These are phyloP conservation scores for Poronia punctata DNA, from an alignment of 495 filamentous ascomycete species.

Conservation along the genomic window DNA sequence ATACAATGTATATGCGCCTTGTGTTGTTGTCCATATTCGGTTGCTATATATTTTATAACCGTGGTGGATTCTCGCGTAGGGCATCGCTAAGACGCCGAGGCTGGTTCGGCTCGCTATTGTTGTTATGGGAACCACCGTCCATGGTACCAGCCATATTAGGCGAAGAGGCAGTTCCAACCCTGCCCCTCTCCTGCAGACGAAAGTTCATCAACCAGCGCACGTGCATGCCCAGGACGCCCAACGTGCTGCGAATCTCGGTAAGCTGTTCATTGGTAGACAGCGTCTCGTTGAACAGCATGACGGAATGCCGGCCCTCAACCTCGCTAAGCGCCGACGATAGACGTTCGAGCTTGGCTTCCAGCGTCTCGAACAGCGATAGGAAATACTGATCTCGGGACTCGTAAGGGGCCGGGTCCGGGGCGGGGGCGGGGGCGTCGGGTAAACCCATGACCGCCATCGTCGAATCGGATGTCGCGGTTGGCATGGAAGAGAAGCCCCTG, in stretches of 20 bases:
- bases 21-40: too few species aligned
- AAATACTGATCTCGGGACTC: constrained; percentile 34
- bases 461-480: constrained; percentile 11
- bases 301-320: constrained; percentile 39
- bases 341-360: constrained; percentile 40
- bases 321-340: constrained; percentile 37
- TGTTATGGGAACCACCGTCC: constrained; percentile 10
- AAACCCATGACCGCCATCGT: constrained; percentile 15
- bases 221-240: constrained; percentile 47
- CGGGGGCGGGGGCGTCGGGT: constrained; percentile 12
- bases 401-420: constrained; percentile 20
- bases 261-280: constrained; percentile 46
- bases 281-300: constrained; percentile 44
- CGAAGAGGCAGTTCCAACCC: constrained; percentile 14
- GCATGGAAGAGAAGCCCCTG: constrained; percentile 15
- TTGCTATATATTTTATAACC: too few species aligned
- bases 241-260: constrained; percentile 44
- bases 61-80: constrained; percentile 21
- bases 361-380: constrained; percentile 41
- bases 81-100: constrained; percentile 16
- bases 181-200: constrained; percentile 30
- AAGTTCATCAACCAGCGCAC: constrained; percentile 49
- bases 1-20: too few species aligned
- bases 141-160: constrained; percentile 6
- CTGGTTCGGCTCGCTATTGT: constrained; percentile 8